These are phyloP conservation scores for Magnaporthales sp. DNA, from an alignment of 2,329 filamentous ascomycete genomes.

Conservation along the genomic window DNA sequence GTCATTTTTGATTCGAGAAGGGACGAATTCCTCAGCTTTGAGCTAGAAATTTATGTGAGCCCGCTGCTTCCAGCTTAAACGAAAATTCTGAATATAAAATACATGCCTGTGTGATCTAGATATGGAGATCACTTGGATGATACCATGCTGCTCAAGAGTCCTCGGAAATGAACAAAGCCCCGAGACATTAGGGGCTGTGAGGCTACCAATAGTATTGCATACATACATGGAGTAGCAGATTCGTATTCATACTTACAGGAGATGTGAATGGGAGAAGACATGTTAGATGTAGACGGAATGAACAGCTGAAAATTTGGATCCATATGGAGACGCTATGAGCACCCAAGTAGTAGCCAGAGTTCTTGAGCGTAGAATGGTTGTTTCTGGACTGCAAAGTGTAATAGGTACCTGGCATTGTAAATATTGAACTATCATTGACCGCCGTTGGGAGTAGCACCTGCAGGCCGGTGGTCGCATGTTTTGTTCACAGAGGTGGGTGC, in stretches of 20 bases:
- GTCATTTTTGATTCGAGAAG: too few species aligned
- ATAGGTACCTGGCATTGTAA: neutral
- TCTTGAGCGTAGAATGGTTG: neutral
- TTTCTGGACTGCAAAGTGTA: neutral
- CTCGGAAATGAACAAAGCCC: too few species aligned
- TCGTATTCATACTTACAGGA: too few species aligned
- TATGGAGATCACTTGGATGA: too few species aligned
- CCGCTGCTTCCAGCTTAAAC: too few species aligned
- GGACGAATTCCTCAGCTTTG: too few species aligned
- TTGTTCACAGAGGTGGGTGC: neutral
- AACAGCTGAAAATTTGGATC: neutral
- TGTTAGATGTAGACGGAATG: neutral
- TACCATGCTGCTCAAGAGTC: too few species aligned
- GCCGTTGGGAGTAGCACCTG: neutral
- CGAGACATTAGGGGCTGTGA: neutral
- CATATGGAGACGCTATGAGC: neutral
- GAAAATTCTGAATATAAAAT: too few species aligned
- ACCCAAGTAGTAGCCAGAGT: neutral
- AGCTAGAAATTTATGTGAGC: too few species aligned
- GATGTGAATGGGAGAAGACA: neutral
- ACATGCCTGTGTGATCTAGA: too few species aligned
- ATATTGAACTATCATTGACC: neutral
- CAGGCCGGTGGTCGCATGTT: neutral
- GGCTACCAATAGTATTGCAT: neutral
- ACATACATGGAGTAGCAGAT: neutral